Base-by-base conservation (phyloP, 768 basidiomycete genomes). In the Collybia nuda region DNA sequence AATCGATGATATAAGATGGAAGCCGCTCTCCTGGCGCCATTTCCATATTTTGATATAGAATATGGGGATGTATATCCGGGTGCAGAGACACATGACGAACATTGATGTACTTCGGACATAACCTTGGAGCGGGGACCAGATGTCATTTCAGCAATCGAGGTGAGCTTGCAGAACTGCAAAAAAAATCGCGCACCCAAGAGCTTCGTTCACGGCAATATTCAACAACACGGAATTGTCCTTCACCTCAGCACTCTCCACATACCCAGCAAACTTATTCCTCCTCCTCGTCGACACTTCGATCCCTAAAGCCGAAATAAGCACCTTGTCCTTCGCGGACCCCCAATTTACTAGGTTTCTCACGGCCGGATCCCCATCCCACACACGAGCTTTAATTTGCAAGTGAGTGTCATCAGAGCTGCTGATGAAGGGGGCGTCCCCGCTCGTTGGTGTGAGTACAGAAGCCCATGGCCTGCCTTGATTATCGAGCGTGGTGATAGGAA, bases 71-170 rank as follows among this genome's bases (percentile, higher is more conserved):
- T 1, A 67, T 66, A 15, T 67, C 47, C 2, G 69, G 56, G 56
- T 69, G 60, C 6, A 74, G 57, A 17, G 63, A 53, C 9, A 82
- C 63, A 22, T 77, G 63, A n/a, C 77, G 70, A 19, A 74, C 54
- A 42, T 70, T 79, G 62, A 80, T 82, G 52, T 81, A 81, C 52
- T 81, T 81, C 6, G 80, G 80, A 54, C 78, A 81, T 44, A 78
- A 77, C 39, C 80, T 80, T 46, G 19, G 14, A 8, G n/a, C n/a
- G 37, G 36, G 3, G 17, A 40, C 23, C 35, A 29, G 28, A 21
- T 36, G 14, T 9, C 39, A 38, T 36, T 11, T 28, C 12, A 7
- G 28, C 40, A 48, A 35, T 19, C 40, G 29, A 23, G 17, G 24
- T 7, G 7, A 7, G 18, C n/a, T n/a, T n/a, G 6, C 65, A 70